These are phyloP conservation scores for Apiotrichum domesticum DNA, from an alignment of 1,284 basidiomycete species.

Conservation along the genomic window DNA sequence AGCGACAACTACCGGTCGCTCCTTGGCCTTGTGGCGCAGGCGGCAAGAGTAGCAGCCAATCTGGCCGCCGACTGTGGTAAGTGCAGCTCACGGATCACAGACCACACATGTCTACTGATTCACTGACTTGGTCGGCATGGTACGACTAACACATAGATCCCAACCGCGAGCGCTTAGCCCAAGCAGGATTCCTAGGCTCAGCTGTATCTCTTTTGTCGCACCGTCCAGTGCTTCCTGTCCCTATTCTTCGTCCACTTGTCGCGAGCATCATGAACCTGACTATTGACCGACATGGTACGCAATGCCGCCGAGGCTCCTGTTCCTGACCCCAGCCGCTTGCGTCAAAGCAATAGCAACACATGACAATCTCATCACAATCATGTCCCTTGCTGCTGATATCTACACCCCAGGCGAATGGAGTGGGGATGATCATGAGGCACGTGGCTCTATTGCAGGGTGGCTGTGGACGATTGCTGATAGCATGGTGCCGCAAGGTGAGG, in stretches of 20 bases:
- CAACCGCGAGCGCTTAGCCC: conserved; percentile 20
- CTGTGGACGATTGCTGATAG: neutral
- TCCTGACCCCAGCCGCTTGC: conserved; percentile 1
- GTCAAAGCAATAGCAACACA: neutral
- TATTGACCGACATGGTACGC: conserved; percentile 29
- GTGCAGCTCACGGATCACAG: neutral
- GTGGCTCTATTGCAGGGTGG: neutral
- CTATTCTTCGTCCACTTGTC: conserved; percentile 16
- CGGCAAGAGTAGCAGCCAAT: conserved; percentile 37
- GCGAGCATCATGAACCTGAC: conserved; percentile 35
- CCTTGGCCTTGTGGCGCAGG: conserved; percentile 17
- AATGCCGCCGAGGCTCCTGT: no score
- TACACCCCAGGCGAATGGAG: conserved; percentile 1
- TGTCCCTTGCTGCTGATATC: neutral
- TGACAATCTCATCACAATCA: neutral
- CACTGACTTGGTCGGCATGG: neutral
- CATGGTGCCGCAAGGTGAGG: neutral
- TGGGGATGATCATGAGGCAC: neutral
- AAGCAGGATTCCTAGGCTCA: conserved; percentile 14
- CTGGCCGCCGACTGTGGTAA: conserved; percentile 31
- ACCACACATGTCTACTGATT: no score
- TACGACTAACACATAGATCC: conserved; percentile 17
- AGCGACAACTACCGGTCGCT: neutral
- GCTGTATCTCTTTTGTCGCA: neutral
- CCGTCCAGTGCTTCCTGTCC: neutral